A percentile compares a stretch with the other conserved stretches of the same genome.
phyloP scores from a whole-genome alignment of 495 filamentous ascomycete species.

The Xylaria flabelliformis region DNA sequence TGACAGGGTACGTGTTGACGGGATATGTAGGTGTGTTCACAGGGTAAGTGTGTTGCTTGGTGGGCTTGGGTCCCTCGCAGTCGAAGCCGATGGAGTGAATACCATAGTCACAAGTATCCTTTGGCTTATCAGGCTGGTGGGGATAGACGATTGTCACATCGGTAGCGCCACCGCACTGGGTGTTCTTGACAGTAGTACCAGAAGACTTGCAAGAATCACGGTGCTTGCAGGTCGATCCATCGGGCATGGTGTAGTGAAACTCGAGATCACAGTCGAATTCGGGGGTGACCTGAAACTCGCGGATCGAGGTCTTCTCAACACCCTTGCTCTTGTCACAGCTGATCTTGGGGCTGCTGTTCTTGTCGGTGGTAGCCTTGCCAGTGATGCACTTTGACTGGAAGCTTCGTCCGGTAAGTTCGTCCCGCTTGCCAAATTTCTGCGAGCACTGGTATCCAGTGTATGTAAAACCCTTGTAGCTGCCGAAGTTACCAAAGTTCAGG shows the following conservation, averaged over 20 bases:
- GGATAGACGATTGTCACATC: conserved; percentile 79
- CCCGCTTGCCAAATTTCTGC: conserved; percentile 59
- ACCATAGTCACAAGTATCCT: conserved; percentile 68
- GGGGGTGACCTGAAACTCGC: conserved; percentile 70
- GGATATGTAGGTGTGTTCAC: conserved; percentile 34
- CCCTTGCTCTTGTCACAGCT: conserved; percentile 56
- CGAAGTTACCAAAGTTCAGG: conserved; percentile 67
- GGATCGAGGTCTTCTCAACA: conserved; percentile 74
- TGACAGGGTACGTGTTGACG: conserved; percentile 26
- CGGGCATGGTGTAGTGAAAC: conserved; percentile 83
- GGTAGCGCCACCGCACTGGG: conserved; percentile 89
- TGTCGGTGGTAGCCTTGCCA: conserved; percentile 57
- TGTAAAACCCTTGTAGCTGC: conserved; percentile 69
- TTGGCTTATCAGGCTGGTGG: conserved; percentile 55
- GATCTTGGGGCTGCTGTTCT: conserved; percentile 62
- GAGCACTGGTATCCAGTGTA: conserved; percentile 76
- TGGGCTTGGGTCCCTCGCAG: conserved; percentile 64
- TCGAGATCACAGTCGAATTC: conserved; percentile 77
- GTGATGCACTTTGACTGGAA: conserved; percentile 69
- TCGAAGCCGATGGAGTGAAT: conserved; percentile 82
- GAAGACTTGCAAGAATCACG: conserved; percentile 65
- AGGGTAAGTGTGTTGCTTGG: conserved; percentile 37
- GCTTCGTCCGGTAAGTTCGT: conserved; percentile 53
- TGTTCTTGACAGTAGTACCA: conserved; percentile 75
- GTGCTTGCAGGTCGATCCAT: conserved; percentile 79